Evolutionary conservation across 2,329 filamentous ascomycete genomes (phyloP).

Genomic region (Allantophomopsis cytisporea): DNA sequence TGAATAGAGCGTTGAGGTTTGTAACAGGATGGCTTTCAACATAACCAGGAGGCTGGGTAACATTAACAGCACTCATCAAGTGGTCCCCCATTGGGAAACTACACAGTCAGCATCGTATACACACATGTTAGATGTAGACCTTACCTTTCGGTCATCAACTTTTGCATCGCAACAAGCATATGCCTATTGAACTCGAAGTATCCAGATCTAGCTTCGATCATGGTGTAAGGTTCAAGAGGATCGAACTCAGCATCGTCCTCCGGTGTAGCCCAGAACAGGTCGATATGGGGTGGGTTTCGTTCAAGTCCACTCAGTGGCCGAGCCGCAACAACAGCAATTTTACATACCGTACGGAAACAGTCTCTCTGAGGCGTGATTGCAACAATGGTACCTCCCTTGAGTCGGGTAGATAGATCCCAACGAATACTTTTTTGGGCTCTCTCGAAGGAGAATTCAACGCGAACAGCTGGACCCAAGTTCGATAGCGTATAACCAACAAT

Average conservation of each 20-base stretch:
- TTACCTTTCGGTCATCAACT: constrained; percentile 17
- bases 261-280: constrained; percentile 53
- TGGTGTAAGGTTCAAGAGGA: constrained; percentile 45
- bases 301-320: constrained; percentile 49
- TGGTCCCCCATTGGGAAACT: constrained; percentile 50
- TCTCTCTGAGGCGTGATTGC: constrained; percentile 39
- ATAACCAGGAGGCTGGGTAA: constrained; percentile 36
- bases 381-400: constrained; percentile 38
- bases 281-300: constrained; percentile 55
- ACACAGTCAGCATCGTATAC: constrained; percentile 2
- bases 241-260: constrained; percentile 51
- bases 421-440: constrained; percentile 51
- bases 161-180: constrained; percentile 59
- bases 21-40: constrained; percentile 31
- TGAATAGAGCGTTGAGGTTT: constrained; percentile 30
- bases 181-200: constrained; percentile 71
- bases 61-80: constrained; percentile 32
- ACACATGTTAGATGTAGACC: not conserved
- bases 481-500: constrained; percentile 53
- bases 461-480: constrained; percentile 45
- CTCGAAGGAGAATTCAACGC: constrained; percentile 57
- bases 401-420: constrained; percentile 42
- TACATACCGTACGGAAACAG: constrained; percentile 48
- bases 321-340: constrained; percentile 61
- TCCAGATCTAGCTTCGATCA: constrained; percentile 62